Conservation (phyloP, 164 flowering plant species). For the Macadamia integrifolia region DNA sequence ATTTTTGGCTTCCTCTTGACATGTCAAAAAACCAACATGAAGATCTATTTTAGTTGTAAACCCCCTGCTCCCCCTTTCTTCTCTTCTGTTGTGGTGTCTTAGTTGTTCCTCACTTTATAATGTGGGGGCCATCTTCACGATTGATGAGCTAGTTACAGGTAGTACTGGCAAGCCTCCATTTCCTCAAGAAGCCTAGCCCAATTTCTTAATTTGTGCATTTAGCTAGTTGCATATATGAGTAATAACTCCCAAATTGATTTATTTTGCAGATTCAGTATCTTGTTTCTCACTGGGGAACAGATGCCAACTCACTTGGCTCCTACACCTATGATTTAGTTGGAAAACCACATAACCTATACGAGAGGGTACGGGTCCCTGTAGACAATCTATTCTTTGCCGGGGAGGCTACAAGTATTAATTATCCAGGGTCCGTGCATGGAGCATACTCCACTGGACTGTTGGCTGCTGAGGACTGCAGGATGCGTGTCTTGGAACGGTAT, state of each 20-base stretch:
- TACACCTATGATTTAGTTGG: constrained; percentile 87
- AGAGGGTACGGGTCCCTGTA: constrained; percentile 76
- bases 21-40: too few relatives aligned
- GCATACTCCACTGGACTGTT: constrained; percentile 85
- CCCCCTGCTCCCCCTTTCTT: too few relatives aligned
- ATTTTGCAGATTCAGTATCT: constrained; percentile 73
- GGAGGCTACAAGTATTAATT: constrained; percentile 73
- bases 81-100: too few relatives aligned
- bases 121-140: too few relatives aligned
- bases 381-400: constrained; percentile 97
- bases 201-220: too few relatives aligned
- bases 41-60: too few relatives aligned
- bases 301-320: constrained; percentile 74
- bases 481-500: constrained; percentile 76
- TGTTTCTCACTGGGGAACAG: constrained; percentile 92
- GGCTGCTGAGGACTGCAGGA: constrained; percentile 96
- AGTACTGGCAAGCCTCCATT: too few relatives aligned
- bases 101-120: too few relatives aligned
- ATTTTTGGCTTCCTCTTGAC: too few relatives aligned
- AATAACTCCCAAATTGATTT: background rate
- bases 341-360: constrained; percentile 79
- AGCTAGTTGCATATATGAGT: too few relatives aligned
- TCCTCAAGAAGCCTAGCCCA: too few relatives aligned
- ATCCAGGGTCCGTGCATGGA: constrained; percentile 92
- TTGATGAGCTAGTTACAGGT: too few relatives aligned